Base-by-base conservation (phyloP, 2,329 filamentous ascomycete genomes). In the Talaromyces albobiverticillius region DNA sequence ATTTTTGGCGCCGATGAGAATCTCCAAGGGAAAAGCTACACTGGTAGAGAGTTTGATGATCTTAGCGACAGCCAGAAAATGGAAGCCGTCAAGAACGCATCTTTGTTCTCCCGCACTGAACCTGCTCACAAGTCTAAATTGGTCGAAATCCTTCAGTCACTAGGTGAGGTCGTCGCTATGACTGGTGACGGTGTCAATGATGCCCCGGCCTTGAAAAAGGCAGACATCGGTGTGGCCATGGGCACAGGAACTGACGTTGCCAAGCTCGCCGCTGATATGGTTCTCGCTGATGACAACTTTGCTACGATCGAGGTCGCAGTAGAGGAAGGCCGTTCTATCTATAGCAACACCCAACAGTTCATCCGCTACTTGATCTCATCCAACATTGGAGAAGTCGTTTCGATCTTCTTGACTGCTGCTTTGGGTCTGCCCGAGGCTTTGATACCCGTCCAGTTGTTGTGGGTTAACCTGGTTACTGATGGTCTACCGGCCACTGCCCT, bases 331-430 rank as follows among this genome's bases (percentile, higher is more conserved):
- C 88, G 94, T 59, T 92, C 92, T 60, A 99, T 99, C 76, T 99
- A 96, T 83, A 97, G 94, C 86, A 99, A 99, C 81, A 99, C 94
- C 5, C 94, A 99, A 71, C 94, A 99, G 72, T 99, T 99, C 75
- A 99, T 99, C 75, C 90, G 95, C 47, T 99, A 99, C 72, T 83
- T 99, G 58, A 99, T 99, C 71, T 97, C 93, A 8, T 97, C 93
- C 60, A 99, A 99, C 78, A 99, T 99, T 62, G 95, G 94, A 65
- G 94, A 99, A 73, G 94, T 99, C 32, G 94, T 99, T 32, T 97
- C 94, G 9, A 99, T 99, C 74, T 99, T 99, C 82, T 76, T 99
- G 64, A 99, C 94, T 11, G 94, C 94, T 23, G 94, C 94, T 13
- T 80, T 95, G 57, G 95, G 95, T 61, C 96, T 99, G 90, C 94